Conservation (phyloP, 768 basidiomycete species). For the Polyporus arcularius region DNA sequence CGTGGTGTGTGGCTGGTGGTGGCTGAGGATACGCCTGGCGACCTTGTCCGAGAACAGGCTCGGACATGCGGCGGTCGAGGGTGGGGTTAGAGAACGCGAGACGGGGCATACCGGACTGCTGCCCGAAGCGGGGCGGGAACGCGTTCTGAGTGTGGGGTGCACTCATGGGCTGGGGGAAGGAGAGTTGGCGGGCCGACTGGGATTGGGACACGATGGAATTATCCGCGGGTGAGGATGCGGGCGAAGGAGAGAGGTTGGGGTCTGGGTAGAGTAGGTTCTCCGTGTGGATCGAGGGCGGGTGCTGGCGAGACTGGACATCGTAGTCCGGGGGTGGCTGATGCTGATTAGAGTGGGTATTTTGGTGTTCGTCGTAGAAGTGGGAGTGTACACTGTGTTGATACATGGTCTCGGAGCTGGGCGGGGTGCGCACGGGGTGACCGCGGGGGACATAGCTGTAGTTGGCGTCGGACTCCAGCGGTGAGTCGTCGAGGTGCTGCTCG, state of each 20-base stretch:
- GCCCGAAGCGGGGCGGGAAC: conserved; percentile 11
- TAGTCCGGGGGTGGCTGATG: not conserved
- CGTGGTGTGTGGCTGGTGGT: conserved; percentile 3
- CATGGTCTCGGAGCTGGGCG: conserved; percentile 18
- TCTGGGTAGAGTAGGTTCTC: conserved; percentile 16
- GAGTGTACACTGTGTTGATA: conserved; percentile 12
- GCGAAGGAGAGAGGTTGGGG: conserved; percentile 20
- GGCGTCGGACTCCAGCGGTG: conserved; percentile 15
- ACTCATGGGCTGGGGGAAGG: conserved; percentile 22
- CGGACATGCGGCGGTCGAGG: conserved; percentile 70
- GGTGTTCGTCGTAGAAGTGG: conserved; percentile 6
- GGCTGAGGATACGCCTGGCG: conserved; percentile 18
- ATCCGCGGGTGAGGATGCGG: conserved; percentile 20
- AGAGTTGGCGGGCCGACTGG: conserved; percentile 14
- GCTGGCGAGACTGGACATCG: conserved; percentile 16
- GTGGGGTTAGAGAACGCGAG: conserved; percentile 26
- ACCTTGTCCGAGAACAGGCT: conserved; percentile 44
- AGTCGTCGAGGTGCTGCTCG: conserved; percentile 8
- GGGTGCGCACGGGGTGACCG: conserved; percentile 14
- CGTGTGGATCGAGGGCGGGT: conserved; percentile 20
- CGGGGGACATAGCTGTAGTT: conserved; percentile 25
- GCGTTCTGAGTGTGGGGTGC: conserved; percentile 22
- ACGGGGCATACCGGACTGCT: conserved; percentile 6
- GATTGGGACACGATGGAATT: conserved; percentile 4
- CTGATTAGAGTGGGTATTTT: not conserved